Base-by-base conservation (phyloP, 78 protist species). In the Isochrysis galbana region DNA sequence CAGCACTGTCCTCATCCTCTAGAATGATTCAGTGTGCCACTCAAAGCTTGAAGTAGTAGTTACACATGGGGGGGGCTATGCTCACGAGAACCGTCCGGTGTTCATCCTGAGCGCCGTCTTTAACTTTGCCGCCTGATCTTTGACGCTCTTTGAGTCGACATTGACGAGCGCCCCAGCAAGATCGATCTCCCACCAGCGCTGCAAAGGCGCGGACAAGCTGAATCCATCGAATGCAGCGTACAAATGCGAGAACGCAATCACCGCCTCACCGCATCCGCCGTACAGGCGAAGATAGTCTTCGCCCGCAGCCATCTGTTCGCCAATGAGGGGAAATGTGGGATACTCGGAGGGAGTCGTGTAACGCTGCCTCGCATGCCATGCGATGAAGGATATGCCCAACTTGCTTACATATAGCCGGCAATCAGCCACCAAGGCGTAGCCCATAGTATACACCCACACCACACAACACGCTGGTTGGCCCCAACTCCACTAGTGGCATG, bases 221-320 rank as follows among this genome's bases (percentile, higher is more conserved):
- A 51, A 51, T 7, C 84, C 84, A 0, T 77, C 84, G 22, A 77
- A 77, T 25, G 84, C 84, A 46, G 84, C 84, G 84, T 77, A 77
- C 32, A 77, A 17, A 46, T 77, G 84, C 46, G 84, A 77, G 46
- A 77, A 21, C 14, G 84, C 84, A 46, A 77, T 41, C 44, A 77
- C 84, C 46, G 19, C 3, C 17, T 36, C 84, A 22, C n/a, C 22
- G 46, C 84, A 77, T 17, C 36, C 44, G 84, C 84, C 84, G 84
- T 77, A 77, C 34, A 77, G 84, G n/a, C 84, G 84, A 23, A 0
- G 47, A 32, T 39, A 39, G 46, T 77, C 84, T 41, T 22, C 44
- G 47, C 48, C 3, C 34, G 21, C 26, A 46, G 47, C 3, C 47
- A 39, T 77, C 84, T 77, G 82, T 0, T 23, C 34, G 74, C 74